Percentiles rank a stretch among this genome's conserved stretches.
These are phyloP conservation scores for Symbiodinium pilosum DNA, from an alignment of 73 alveolate species.

Conservation along the genomic window DNA sequence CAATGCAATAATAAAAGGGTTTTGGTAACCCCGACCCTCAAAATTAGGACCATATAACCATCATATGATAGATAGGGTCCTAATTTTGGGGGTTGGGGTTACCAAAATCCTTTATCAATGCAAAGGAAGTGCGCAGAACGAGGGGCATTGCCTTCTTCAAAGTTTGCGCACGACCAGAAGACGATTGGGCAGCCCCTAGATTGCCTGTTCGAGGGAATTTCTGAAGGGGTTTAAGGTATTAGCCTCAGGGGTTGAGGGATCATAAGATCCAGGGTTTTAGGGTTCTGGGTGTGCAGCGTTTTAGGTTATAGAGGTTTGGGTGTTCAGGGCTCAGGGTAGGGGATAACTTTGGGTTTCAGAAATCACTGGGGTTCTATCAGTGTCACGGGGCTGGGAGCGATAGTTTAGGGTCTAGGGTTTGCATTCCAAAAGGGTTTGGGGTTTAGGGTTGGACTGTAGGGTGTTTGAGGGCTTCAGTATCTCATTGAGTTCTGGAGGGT, in stretches of 20 bases:
- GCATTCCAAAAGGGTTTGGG: background rate
- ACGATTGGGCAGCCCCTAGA: conserved; percentile 33
- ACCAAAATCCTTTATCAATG: too few species aligned
- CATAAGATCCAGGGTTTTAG: background rate
- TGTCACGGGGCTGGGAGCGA: background rate
- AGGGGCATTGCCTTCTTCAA: conserved; percentile 51
- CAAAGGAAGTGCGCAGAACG: conserved; percentile 42
- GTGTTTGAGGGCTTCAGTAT: too few species aligned
- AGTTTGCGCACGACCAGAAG: conserved; percentile 57
- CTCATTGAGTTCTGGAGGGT: too few species aligned
- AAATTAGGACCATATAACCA: too few species aligned
- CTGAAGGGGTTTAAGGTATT: background rate
- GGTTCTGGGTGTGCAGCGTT: background rate
- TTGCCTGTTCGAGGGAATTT: background rate
- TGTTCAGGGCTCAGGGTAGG: background rate
- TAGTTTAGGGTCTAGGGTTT: background rate
- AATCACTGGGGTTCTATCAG: background rate
- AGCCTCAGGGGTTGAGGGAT: background rate
- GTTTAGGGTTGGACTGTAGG: too few species aligned
- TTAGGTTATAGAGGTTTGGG: background rate
- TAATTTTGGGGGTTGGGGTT: too few species aligned
- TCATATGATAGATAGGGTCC: too few species aligned
- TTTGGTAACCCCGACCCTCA: too few species aligned
- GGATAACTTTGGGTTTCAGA: background rate
- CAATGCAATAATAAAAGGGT: too few species aligned